phyloP scores from a whole-genome alignment of 2,329 filamentous ascomycete genomes.

The Exophiala bonariae region DNA sequence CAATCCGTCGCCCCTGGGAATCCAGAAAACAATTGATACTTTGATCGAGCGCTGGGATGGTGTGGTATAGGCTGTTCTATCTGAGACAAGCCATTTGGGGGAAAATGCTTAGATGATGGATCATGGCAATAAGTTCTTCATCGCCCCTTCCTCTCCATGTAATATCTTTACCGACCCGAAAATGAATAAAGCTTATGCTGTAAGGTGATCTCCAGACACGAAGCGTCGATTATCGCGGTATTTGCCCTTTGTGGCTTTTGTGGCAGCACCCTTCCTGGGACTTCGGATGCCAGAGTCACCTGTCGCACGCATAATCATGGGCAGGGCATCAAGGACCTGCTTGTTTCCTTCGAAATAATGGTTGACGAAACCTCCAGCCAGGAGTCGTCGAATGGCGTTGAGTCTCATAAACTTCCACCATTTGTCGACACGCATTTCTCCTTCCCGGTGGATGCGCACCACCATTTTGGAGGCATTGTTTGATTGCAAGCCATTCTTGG shows the following conservation, averaged over 20 bases:
- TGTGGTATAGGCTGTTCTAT: no score
- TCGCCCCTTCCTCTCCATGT: no score
- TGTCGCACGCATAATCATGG: conserved; percentile 40
- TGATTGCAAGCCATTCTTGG: conserved; percentile 65
- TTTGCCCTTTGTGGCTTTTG: conserved; percentile 21
- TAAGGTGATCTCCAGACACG: conserved; percentile 11
- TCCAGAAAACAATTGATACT: no score
- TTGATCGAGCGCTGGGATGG: no score
- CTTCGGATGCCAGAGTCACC: conserved; percentile 22
- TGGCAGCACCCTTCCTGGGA: conserved; percentile 21
- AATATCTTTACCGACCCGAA: no score
- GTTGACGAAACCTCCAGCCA: conserved; percentile 62
- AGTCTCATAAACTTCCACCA: conserved; percentile 73
- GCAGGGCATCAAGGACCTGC: conserved; percentile 60
- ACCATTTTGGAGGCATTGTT: conserved; percentile 64
- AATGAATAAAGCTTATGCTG: not conserved
- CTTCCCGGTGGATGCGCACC: conserved; percentile 59
- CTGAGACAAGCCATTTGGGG: no score
- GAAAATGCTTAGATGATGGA: no score
- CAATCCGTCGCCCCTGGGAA: no score
- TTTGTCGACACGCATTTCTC: conserved; percentile 64
- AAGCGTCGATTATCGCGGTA: conserved; percentile 24
- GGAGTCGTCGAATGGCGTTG: conserved; percentile 59
- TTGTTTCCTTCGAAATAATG: conserved; percentile 63
- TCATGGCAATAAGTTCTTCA: no score